A percentile compares a stretch with the other conserved stretches of the same genome.
phyloP scores from a whole-genome alignment of 129 eudicot species.

The Logfia minima region DNA sequence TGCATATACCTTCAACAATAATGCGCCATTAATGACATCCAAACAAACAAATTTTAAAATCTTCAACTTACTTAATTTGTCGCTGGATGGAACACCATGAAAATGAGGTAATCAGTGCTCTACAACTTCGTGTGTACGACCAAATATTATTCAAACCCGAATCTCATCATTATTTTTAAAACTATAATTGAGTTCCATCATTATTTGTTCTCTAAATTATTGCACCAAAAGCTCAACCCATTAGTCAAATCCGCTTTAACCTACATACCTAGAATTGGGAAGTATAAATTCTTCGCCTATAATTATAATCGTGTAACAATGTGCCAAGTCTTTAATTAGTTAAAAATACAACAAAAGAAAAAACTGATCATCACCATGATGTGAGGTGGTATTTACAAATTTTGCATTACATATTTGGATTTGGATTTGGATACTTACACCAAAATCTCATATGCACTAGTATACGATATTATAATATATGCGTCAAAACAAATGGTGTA shows the following conservation, averaged over 20 bases:
- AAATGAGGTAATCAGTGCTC: background rate
- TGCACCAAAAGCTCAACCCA: background rate
- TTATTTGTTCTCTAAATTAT: background rate
- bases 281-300: background rate
- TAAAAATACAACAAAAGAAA: too few species aligned
- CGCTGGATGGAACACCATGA: constrained; percentile 26
- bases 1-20: constrained; percentile 17
- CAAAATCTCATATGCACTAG: too few species aligned
- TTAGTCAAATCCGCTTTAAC: background rate
- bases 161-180: too few species aligned
- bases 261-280: background rate
- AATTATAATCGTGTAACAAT: background rate
- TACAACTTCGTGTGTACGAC: background rate
- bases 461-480: too few species aligned
- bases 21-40: constrained; percentile 15
- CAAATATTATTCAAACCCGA: background rate
- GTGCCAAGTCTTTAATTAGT: background rate
- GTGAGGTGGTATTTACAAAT: too few species aligned
- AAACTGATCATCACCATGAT: too few species aligned
- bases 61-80: constrained; percentile 19
- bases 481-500: too few species aligned
- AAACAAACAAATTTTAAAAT: constrained; percentile 1
- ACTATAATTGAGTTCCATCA: too few species aligned
- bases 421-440: too few species aligned
- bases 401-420: too few species aligned